Evolutionary conservation across 2,329 filamentous ascomycete species (phyloP), one percentile per base, ranked within the genome.

Genomic region (Colletotrichum sansevieriae): DNA sequence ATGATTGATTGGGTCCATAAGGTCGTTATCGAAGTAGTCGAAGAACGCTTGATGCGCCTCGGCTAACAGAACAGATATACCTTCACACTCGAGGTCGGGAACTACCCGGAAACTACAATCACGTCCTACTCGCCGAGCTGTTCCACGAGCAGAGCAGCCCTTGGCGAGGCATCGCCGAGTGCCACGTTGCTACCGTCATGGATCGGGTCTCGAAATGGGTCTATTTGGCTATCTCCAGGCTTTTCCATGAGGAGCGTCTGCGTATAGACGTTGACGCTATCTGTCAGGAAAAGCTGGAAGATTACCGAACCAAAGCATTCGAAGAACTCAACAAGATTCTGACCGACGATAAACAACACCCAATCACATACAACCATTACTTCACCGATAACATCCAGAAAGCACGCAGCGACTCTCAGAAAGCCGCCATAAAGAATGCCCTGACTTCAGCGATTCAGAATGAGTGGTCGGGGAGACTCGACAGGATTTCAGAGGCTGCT

Each of bases 51-150:
- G 25, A 25, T 25, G 25, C 25, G 25, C 25, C 3, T 25, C 4
- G 25, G 4, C 25, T 25, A 2, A 15, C 2, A 6, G 15, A 20
- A 2, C 13, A 62, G 63, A 67, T 51, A 1, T 63, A 66, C 11
- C 0, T 35, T 4, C 2, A 63, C 1, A 67, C 58, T 20, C 29
- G 62, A 6, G 69, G 69, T 1, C 77, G 83, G 5, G 90, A 92
- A 73, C 76, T 92, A 0, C 86, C 87, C 0, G 88, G 89, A 0
- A 87, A 81, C 0, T 91, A 88, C 75, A 90, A 90, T 68, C 85
- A 89, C 0, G 74, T 88, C 61, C 78, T 91, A 10, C 82, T 92
- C 0, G 78, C 80, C 0, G 85, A 90, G 22, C 75, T 92, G 0
- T 92, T 92, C 73, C 78, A 78, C 20, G 83, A 90, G 52, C 88